Conservation (phyloP, 345 rosid species). For the Pistacia integerrima region DNA sequence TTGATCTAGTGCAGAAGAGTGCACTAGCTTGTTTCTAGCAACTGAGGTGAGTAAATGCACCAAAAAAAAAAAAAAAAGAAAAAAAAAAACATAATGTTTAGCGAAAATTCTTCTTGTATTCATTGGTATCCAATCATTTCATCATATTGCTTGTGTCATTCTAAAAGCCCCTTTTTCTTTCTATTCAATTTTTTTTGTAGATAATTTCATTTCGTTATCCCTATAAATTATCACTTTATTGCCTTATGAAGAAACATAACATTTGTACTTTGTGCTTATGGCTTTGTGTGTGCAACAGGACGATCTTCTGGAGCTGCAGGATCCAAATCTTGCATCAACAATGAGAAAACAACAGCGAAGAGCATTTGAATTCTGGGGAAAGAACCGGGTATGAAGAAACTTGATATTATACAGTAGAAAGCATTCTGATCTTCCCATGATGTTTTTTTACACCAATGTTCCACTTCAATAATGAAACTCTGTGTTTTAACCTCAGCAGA, state of each 20-base stretch:
- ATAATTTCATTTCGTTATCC: not conserved
- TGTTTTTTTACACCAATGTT: not conserved
- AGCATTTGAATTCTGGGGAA: conserved; percentile 82
- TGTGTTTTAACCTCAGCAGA: conserved; percentile 50
- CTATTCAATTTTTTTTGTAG: conserved; percentile 36
- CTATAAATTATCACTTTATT: not conserved
- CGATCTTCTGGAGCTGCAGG: conserved; percentile 86
- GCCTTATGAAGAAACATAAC: not conserved
- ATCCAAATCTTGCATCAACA: conserved; percentile 72
- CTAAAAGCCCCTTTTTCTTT: too few relatives aligned
- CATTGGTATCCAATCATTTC: not conserved
- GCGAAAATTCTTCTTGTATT: not conserved
- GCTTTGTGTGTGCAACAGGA: conserved; percentile 41
- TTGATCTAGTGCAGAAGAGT: conserved; percentile 77
- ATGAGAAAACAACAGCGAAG: conserved; percentile 73
- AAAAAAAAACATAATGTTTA: not conserved
- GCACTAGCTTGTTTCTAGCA: conserved; percentile 90
- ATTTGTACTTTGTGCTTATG: conserved; percentile 15
- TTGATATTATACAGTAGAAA: conserved; percentile 4
- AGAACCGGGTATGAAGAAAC: conserved; percentile 70
- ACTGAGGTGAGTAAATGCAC: conserved; percentile 59
- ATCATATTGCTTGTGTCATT: not conserved
- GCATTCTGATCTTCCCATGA: conserved; percentile 3
- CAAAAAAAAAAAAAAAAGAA: not conserved
- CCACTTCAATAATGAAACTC: conserved; percentile 14